These are phyloP conservation scores for Amauroascus verrucosus DNA, from an alignment of 2,329 filamentous ascomycete genomes.

Conservation along the genomic window DNA sequence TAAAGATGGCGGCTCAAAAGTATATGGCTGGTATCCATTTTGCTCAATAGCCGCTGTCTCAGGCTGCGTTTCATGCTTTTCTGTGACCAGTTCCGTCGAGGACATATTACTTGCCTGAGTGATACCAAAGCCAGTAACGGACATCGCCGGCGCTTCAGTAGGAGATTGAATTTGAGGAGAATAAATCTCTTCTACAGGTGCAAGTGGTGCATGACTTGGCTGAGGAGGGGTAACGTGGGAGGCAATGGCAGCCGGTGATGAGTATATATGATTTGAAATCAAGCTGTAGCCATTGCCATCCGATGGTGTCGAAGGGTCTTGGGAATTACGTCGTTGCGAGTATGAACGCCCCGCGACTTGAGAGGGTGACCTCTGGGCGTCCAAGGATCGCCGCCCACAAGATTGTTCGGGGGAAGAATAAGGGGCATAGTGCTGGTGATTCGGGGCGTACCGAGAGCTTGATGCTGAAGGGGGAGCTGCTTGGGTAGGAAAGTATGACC, in stretches of 20 bases:
- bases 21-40: constrained; percentile 18
- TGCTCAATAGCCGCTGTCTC: background rate
- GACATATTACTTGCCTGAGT: background rate
- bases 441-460: constrained; percentile 37
- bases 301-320: constrained; percentile 28
- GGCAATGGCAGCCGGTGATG: constrained; percentile 14
- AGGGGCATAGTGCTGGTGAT: constrained; percentile 35
- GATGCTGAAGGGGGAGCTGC: constrained; percentile 26
- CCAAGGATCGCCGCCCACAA: constrained; percentile 41
- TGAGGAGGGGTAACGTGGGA: constrained; percentile 27
- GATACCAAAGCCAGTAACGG: constrained; percentile 2
- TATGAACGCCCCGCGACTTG: constrained; percentile 22
- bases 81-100: background rate
- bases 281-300: constrained; percentile 28
- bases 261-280: constrained; percentile 21
- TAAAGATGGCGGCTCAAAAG: constrained; percentile 28
- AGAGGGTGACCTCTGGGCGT: constrained; percentile 37
- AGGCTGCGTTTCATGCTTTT: background rate
- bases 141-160: background rate
- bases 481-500: constrained; percentile 39
- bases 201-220: constrained; percentile 30
- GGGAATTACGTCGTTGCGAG: constrained; percentile 29
- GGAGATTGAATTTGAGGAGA: constrained; percentile 19
- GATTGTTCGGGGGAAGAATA: constrained; percentile 44
- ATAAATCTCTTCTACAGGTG: constrained; percentile 32